Evolutionary conservation across 495 filamentous ascomycete genomes (phyloP).

Genomic region (Lophium mytilinum): DNA sequence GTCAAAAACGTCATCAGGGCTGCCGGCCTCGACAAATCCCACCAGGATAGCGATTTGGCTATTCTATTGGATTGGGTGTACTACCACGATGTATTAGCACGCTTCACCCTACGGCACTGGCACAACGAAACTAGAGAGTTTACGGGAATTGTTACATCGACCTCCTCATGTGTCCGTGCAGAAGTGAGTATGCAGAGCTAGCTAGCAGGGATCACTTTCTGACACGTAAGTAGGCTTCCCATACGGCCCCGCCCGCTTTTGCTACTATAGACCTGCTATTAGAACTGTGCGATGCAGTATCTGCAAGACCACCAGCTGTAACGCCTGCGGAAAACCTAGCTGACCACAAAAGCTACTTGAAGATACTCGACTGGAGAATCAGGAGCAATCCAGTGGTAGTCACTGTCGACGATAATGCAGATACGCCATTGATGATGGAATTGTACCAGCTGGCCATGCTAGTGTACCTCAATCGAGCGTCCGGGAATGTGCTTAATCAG

Average conservation of each 20-base stretch:
- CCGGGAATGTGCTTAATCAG: constrained; percentile 19
- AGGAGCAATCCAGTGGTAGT: constrained; percentile 10
- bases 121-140: constrained; percentile 12
- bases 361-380: constrained; percentile 15
- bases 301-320: constrained; percentile 13
- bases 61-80: constrained; percentile 22
- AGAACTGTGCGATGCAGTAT: constrained; percentile 21
- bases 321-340: neutral
- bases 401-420: neutral
- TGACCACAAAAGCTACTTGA: constrained; percentile 19
- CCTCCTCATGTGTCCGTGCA: too few species aligned
- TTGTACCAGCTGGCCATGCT: constrained; percentile 17
- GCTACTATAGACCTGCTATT: constrained; percentile 17
- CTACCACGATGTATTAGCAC: constrained; percentile 25
- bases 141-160: neutral
- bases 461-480: constrained; percentile 24
- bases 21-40: constrained; percentile 7
- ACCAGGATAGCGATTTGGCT: constrained; percentile 1
- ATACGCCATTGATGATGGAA: constrained; percentile 6
- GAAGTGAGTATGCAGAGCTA: too few species aligned
- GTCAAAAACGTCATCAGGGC: constrained; percentile 15
- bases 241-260: constrained; percentile 14
- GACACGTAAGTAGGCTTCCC: constrained; percentile 3
- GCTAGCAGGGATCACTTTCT: too few species aligned
- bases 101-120: constrained; percentile 25